A percentile compares a stretch with the other conserved stretches of the same genome.
Conservation (phyloP, 2,329 filamentous ascomycete genomes). For the Arthrocladium fulminans region DNA sequence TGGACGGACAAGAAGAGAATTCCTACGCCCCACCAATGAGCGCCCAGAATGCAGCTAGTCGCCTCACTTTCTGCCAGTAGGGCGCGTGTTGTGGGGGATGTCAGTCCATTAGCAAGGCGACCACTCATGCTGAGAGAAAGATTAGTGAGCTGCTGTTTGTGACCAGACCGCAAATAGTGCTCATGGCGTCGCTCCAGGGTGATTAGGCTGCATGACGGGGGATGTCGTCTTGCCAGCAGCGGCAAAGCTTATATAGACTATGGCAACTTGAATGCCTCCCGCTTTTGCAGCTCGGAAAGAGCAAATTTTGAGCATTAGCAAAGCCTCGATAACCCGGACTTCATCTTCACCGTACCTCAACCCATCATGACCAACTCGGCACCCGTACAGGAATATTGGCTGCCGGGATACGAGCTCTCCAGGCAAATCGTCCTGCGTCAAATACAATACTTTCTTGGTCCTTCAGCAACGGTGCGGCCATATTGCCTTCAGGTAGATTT, state of each 20-base stretch:
- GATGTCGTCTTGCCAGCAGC: background rate
- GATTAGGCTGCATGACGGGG: no score
- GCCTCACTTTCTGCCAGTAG: background rate
- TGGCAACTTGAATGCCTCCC: no score
- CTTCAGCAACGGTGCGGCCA: conserved; percentile 38
- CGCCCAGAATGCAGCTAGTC: background rate
- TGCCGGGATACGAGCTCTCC: conserved; percentile 41
- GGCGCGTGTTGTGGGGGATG: background rate
- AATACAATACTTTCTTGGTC: conserved; percentile 42
- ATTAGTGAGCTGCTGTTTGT: background rate
- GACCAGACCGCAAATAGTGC: background rate
- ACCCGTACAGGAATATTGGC: conserved; percentile 36
- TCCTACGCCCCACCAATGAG: background rate
- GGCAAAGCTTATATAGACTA: background rate
- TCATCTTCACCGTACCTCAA: background rate
- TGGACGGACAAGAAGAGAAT: background rate
- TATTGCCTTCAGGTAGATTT: conserved; percentile 38
- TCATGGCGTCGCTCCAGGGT: no score
- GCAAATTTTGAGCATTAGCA: background rate
- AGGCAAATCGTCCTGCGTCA: conserved; percentile 41
- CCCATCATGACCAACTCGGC: conserved; percentile 14
- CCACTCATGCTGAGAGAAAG: background rate
- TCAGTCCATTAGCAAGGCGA: background rate
- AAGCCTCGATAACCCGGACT: background rate
- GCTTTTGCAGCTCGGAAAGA: background rate